Percentiles rank a stretch among this genome's conserved stretches.
Conservation (phyloP, 2,329 filamentous ascomycete species). For the Fusarium gaditjirri region DNA sequence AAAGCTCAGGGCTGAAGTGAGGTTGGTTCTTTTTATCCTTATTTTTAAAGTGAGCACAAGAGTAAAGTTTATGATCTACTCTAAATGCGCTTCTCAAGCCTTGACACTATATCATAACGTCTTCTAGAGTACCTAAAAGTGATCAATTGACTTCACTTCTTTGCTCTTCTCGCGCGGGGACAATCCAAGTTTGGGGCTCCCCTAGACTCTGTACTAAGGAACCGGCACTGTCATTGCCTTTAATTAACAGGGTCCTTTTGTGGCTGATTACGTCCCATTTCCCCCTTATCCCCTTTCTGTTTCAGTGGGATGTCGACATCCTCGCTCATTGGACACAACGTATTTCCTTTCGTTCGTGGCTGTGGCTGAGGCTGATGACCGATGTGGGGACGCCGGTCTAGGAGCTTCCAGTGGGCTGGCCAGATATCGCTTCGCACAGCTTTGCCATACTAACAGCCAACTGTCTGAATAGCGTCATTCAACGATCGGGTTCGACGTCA, state of each 20-base stretch:
- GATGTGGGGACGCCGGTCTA: constrained; percentile 21
- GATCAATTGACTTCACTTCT: background rate
- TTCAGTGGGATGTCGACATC: background rate
- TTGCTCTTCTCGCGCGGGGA: background rate
- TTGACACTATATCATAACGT: background rate
- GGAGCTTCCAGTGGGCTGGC: constrained; percentile 33
- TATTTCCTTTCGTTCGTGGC: constrained; percentile 12
- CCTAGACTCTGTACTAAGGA: constrained; percentile 1
- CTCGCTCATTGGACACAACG: constrained; percentile 11
- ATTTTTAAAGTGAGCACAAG: background rate
- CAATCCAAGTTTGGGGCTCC: background rate
- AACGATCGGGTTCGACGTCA: background rate
- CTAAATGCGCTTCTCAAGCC: rapidly evolving
- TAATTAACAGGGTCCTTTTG: constrained; percentile 39
- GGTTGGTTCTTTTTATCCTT: background rate
- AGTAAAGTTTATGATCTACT: background rate
- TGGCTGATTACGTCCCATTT: constrained; percentile 34
- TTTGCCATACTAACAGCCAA: constrained; percentile 10
- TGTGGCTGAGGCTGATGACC: constrained; percentile 8
- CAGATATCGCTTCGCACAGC: constrained; percentile 33
- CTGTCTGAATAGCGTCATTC: constrained; percentile 1
- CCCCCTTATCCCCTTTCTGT: constrained; percentile 23
- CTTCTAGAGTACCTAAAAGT: too few species aligned
- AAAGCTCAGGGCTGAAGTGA: background rate
- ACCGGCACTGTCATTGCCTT: constrained; percentile 14